Evolutionary conservation across 1,284 basidiomycete species (phyloP).

Genomic region (Fistulina hepatica): DNA sequence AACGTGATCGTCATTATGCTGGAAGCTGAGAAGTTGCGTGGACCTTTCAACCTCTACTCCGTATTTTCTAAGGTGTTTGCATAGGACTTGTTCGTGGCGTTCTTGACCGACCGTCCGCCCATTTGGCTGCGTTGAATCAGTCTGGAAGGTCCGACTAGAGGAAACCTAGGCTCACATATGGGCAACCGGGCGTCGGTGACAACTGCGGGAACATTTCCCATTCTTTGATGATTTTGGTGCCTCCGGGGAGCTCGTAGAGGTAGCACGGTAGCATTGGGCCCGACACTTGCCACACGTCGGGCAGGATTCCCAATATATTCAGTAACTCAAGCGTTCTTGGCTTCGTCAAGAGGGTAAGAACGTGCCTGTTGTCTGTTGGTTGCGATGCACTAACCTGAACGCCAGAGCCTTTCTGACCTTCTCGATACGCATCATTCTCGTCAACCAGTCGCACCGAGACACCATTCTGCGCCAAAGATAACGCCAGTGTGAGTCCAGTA

Average conservation of each 20-base stretch:
- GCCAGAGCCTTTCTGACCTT: no score
- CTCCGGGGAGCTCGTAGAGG: slow-evolving; percentile 7
- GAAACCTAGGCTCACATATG: not conserved
- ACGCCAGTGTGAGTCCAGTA: no score
- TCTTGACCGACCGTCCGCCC: slow-evolving; percentile 24
- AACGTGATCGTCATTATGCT: slow-evolving; percentile 20
- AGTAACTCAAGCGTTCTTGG: slow-evolving; percentile 9
- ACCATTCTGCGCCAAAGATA: no score
- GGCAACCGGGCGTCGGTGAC: slow-evolving; percentile 3
- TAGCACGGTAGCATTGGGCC: not conserved
- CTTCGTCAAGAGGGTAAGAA: no score
- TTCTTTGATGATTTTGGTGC: not conserved
- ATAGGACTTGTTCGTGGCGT: slow-evolving; percentile 20
- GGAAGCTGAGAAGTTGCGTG: slow-evolving; percentile 19
- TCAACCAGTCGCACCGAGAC: no score
- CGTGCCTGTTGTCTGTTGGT: no score
- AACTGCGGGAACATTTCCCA: no score
- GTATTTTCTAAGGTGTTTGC: slow-evolving; percentile 18
- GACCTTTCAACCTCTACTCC: slow-evolving; percentile 22
- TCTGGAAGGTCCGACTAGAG: slow-evolving; percentile 11
- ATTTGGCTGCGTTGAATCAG: slow-evolving; percentile 13
- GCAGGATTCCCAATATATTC: slow-evolving; percentile 9
- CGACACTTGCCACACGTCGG: not conserved
- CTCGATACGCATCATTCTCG: no score
- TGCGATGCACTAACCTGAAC: no score